Evolutionary conservation across 805 yeast species (phyloP).

Genomic region (Saccharomyces eubayanus): DNA sequence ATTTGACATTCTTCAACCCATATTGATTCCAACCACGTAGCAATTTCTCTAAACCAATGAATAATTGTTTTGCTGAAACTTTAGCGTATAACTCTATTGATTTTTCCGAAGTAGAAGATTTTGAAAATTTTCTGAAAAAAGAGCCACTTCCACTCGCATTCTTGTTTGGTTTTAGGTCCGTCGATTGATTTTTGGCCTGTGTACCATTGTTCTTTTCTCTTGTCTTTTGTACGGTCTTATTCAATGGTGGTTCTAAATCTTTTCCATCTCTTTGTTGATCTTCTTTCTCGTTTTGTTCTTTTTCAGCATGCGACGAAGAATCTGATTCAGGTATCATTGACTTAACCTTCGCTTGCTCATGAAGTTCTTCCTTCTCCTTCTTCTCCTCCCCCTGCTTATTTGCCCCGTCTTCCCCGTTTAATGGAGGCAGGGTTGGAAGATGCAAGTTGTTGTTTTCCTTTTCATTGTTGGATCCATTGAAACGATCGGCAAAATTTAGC

Average conservation of each 20-base stretch:
- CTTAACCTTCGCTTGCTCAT: slow-evolving; percentile 4
- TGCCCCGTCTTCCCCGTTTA: slow-evolving; percentile 11
- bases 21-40: slow-evolving; percentile 62
- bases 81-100: slow-evolving; percentile 20
- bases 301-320: slow-evolving; percentile 1
- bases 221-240: slow-evolving; percentile 9
- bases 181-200: neutral
- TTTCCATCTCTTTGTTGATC: slow-evolving; percentile 2
- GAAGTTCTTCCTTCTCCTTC: slow-evolving; percentile 1
- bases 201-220: slow-evolving; percentile 1
- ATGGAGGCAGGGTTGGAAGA: slow-evolving; percentile 28
- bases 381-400: slow-evolving; percentile 5
- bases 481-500: slow-evolving; percentile 35
- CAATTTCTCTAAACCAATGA: slow-evolving; percentile 54
- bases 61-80: slow-evolving; percentile 44
- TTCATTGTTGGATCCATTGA: slow-evolving; percentile 10
- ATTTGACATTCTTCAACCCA: slow-evolving; percentile 51
- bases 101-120: slow-evolving; percentile 10
- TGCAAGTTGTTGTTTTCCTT: slow-evolving; percentile 8
- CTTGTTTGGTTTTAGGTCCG: slow-evolving; percentile 5
- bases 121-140: slow-evolving; percentile 32
- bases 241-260: slow-evolving; percentile 7
- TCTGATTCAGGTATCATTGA: slow-evolving; percentile 19
- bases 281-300: slow-evolving; percentile 6
- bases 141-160: slow-evolving; percentile 16